Evolutionary conservation across 2,329 filamentous ascomycete genomes (phyloP).

Genomic region (Clarireedia sp.): DNA sequence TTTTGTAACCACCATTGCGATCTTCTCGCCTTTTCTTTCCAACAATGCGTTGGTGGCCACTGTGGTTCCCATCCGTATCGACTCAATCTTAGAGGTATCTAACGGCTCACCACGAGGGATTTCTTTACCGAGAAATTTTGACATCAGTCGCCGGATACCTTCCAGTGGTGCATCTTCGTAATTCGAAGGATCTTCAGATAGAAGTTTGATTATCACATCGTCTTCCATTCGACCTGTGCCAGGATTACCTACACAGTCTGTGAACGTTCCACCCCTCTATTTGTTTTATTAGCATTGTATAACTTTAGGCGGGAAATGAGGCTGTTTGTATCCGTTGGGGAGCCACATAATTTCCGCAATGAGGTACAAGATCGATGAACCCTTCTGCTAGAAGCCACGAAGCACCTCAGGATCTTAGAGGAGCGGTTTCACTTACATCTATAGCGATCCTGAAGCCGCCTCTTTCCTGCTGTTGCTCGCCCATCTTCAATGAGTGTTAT

Average conservation of each 20-base stretch:
- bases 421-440: constrained; percentile 17
- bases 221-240: constrained; percentile 61
- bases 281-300: background rate
- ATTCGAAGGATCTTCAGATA: constrained; percentile 84
- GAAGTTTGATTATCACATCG: constrained; percentile 77
- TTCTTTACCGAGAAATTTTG: constrained; percentile 64
- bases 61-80: constrained; percentile 92
- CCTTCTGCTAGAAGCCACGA: background rate
- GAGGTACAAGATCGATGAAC: background rate
- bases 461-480: constrained; percentile 25
- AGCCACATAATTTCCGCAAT: constrained; percentile 4
- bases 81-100: constrained; percentile 77
- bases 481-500: constrained; percentile 6
- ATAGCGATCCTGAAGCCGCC: constrained; percentile 67
- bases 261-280: constrained; percentile 80
- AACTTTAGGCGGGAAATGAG: background rate
- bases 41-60: constrained; percentile 88
- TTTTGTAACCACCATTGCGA: constrained; percentile 78
- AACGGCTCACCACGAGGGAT: constrained; percentile 73
- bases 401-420: background rate
- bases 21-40: constrained; percentile 82
- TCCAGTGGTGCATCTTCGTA: constrained; percentile 88
- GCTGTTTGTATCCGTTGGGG: constrained; percentile 7
- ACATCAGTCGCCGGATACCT: constrained; percentile 80
- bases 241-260: constrained; percentile 81